Percentiles rank a stretch among this genome's conserved stretches.
Conservation (phyloP, 176 grass and related monocot genomes). For the Urochloa ruziziensis region DNA sequence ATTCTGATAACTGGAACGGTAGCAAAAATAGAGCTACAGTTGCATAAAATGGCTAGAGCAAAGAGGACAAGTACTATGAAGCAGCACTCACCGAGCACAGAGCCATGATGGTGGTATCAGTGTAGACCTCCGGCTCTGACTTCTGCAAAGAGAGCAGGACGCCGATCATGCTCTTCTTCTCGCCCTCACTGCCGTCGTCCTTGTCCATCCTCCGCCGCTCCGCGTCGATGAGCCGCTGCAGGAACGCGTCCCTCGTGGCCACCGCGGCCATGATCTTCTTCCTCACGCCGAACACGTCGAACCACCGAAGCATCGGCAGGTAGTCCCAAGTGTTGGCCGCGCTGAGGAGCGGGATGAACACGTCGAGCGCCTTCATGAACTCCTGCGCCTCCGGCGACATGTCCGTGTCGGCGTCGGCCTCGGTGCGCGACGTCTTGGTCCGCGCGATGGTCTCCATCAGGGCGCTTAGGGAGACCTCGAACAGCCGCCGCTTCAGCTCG, state of each 20-base stretch:
- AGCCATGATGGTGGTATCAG: constrained; percentile 45
- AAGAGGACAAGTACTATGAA: not conserved
- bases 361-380: constrained; percentile 43
- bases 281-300: constrained; percentile 31
- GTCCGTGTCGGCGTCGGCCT: constrained; percentile 23
- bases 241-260: constrained; percentile 30
- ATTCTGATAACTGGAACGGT: not conserved
- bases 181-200: not conserved
- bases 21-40: not conserved
- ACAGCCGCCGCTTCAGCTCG: constrained; percentile 52
- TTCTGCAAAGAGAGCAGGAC: constrained; percentile 49
- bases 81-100: constrained; percentile 36
- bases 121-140: constrained; percentile 48
- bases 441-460: constrained; percentile 48
- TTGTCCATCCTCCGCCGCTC: not conserved
- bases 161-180: constrained; percentile 42
- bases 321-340: constrained; percentile 35
- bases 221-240: constrained; percentile 41
- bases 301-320: constrained; percentile 33
- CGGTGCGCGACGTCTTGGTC: constrained; percentile 14
- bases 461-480: constrained; percentile 43
- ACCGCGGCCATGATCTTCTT: constrained; percentile 25
- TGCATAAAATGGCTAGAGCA: not conserved
- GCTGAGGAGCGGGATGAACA: constrained; percentile 16
- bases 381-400: constrained; percentile 27